phyloP scores from a whole-genome alignment of 441 rosid species.

The Manihot esculenta region DNA sequence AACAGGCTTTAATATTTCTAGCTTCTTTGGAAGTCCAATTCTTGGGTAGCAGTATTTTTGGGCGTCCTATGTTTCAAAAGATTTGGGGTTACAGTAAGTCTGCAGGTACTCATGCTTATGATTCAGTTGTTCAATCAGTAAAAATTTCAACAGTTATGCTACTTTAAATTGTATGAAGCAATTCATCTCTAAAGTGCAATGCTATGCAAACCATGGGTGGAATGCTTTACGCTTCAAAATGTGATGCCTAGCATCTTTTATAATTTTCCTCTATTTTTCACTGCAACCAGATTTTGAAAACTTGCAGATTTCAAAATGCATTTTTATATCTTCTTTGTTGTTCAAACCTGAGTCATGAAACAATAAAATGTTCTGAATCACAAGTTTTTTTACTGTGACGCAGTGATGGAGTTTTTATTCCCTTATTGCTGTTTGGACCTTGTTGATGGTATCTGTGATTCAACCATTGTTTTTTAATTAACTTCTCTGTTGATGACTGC shows the following conservation, averaged over 20 bases:
- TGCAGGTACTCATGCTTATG: background rate
- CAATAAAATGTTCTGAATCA: slow-evolving; percentile 7
- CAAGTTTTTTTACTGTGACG: slow-evolving; percentile 30
- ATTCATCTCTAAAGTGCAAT: background rate
- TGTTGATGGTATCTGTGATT: slow-evolving; percentile 87
- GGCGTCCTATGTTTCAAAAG: background rate
- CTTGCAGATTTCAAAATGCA: background rate
- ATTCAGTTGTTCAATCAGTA: background rate
- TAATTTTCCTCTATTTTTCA: background rate
- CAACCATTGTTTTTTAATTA: slow-evolving; percentile 66
- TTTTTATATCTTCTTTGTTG: slow-evolving; percentile 7
- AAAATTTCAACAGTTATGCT: background rate
- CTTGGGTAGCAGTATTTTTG: background rate
- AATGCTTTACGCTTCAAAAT: no score
- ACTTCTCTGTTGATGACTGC: slow-evolving; percentile 80
- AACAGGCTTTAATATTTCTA: background rate
- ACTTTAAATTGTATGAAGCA: background rate
- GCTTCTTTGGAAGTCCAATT: background rate
- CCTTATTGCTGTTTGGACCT: slow-evolving; percentile 91
- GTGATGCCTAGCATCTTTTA: background rate
- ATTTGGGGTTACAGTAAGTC: background rate
- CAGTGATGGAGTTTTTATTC: slow-evolving; percentile 79
- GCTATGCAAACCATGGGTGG: background rate
- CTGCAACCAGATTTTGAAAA: background rate
- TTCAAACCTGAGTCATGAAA: slow-evolving; percentile 2